Percentiles rank a stretch among this genome's conserved stretches.
Conservation (phyloP, 305 asterid genomes). For the Striga hermonthica region DNA sequence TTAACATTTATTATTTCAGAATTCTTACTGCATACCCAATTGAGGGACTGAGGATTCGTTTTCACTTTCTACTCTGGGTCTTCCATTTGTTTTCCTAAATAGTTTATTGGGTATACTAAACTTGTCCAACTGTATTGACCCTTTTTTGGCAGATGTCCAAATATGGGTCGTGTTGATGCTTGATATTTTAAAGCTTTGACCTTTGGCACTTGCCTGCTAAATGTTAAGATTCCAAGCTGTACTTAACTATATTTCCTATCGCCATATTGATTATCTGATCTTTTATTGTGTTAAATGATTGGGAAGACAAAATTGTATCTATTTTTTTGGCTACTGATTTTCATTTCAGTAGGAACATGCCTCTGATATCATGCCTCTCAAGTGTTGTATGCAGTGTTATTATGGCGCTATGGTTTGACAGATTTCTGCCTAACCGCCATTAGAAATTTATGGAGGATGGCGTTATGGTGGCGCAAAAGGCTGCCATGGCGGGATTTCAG, state of each 20-base stretch:
- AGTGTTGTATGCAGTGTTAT: no score
- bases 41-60: conserved; percentile 1
- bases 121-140: conserved; percentile 5
- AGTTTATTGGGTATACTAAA: conserved; percentile 10
- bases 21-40: conserved; percentile 17
- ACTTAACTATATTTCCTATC: background rate
- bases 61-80: conserved; percentile 4
- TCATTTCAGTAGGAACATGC: conserved; percentile 22
- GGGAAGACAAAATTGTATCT: background rate
- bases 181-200: no score
- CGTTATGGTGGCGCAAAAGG: no score
- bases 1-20: conserved; percentile 10
- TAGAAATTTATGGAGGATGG: no score
- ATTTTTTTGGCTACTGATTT: no score
- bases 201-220: no score
- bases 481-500: no score
- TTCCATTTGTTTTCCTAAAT: conserved; percentile 9
- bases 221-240: no score
- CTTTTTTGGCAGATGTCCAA: no score
- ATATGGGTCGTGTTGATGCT: no score
- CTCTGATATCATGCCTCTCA: conserved; percentile 14
- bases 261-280: conserved; percentile 7
- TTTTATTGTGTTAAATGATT: conserved; percentile 7
- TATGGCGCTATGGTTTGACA: no score
- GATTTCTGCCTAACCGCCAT: no score